Conservation (phyloP, 169 alveolate species). For the Eimeria maxima region DNA sequence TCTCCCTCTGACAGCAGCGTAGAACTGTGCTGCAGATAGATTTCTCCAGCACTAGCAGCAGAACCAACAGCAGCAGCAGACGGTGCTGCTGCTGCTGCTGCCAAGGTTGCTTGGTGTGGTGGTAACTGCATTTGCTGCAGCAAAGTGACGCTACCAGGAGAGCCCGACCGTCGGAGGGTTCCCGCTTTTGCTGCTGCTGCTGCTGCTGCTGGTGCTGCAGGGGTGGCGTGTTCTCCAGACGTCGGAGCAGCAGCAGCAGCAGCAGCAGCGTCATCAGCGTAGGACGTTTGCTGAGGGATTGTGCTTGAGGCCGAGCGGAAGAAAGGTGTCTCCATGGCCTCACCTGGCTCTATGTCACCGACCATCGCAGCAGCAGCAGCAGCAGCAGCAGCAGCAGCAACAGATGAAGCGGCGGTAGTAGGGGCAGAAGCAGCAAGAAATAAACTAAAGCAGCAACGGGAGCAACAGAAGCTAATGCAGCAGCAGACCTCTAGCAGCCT, state of each 20-base stretch:
- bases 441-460: too few relatives aligned
- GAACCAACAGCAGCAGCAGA: background rate
- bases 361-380: constrained; percentile 10
- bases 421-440: too few relatives aligned
- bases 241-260: constrained; percentile 14
- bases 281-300: background rate
- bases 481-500: background rate
- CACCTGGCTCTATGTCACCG: background rate
- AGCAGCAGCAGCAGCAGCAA: background rate
- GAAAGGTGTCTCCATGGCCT: background rate
- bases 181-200: constrained; percentile 30
- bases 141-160: background rate
- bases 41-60: background rate
- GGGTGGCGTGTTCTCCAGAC: background rate
- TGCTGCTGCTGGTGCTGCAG: constrained; percentile 4
- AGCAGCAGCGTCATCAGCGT: background rate
- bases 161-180: background rate
- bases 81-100: background rate
- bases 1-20: constrained; percentile 43
- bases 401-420: background rate
- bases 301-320: constrained; percentile 33
- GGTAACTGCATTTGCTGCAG: background rate
- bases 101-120: background rate
- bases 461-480: too few relatives aligned
- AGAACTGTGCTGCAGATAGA: constrained; percentile 32